Evolutionary conservation across 225 moss, liverwort and hornwort genomes (phyloP), one percentile per base, ranked within the genome.

Genomic region (Anthoceros angustus): DNA sequence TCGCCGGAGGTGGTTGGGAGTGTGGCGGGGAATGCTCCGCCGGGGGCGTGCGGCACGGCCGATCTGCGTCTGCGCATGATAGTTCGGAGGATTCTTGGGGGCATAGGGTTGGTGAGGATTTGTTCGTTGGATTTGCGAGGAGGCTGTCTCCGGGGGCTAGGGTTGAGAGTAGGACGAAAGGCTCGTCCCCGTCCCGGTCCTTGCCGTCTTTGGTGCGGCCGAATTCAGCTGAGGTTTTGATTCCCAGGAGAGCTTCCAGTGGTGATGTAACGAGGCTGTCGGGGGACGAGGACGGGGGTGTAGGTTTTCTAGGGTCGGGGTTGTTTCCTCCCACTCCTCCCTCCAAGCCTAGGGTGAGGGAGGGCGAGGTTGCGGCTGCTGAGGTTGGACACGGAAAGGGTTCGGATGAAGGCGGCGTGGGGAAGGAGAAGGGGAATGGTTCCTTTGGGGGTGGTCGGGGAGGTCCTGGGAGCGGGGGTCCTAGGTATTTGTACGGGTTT

Each of bases 401-500:
- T 55, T 55, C 18, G 8, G 55, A 55, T 20, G 55, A 55, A 23
- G 23, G 71, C 2, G 16, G 15, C 40, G 23, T 60, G 10, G 25
- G 45, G 0, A 74, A 50, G 70, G 74, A 71, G 7, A 72, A 68
- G 42, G 74, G 66, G 70, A 82, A 64, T 48, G 76, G 70, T 45
- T 67, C 40, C 74, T 67, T 72, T 72, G 64, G 80, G 70, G 73
- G 26, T 65, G 80, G 79, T 72, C 77, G 82, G 65, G 83, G 84
- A 63, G 90, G 86, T 20, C 82, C 90, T 70, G 93, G 89, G 39
- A 87, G 88, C 73, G 83, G 90, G 77, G 85, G 86, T 62, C 85
- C 85, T 12, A 83, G 83, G 64, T 98, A 82, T 71, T 65, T 98
- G 10, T 98, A 98, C 75, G 95, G 95, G 23, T 98, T 98, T 80